Evolutionary conservation across 2,329 filamentous ascomycete genomes (phyloP).

Genomic region (Epichloe amarillans): DNA sequence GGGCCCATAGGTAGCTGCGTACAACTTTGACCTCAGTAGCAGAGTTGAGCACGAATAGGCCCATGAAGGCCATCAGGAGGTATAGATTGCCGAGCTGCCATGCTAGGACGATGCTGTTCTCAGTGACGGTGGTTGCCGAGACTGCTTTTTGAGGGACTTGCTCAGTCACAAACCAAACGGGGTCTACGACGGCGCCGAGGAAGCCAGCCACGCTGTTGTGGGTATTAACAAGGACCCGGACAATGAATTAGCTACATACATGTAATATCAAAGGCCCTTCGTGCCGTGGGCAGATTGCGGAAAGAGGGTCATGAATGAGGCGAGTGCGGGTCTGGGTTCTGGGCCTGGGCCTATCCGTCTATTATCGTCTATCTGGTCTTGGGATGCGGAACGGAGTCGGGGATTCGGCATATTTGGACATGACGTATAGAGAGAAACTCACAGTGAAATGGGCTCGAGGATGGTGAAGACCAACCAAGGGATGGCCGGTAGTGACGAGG

Average conservation of each 20-base stretch:
- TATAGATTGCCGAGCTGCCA: constrained; percentile 60
- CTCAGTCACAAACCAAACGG: constrained; percentile 49
- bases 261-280: neutral
- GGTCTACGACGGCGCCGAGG: constrained; percentile 39
- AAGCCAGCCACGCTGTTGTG: constrained; percentile 43
- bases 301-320: neutral
- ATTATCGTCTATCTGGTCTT: neutral
- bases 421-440: constrained; percentile 16
- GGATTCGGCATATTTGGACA: neutral
- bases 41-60: constrained; percentile 48
- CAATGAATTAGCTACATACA: constrained; percentile 8
- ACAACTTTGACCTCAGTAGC: constrained; percentile 54
- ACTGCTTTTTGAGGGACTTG: constrained; percentile 35
- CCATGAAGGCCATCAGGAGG: constrained; percentile 50
- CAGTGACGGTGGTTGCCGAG: constrained; percentile 22
- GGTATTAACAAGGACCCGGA: neutral
- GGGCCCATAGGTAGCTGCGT: constrained; percentile 50
- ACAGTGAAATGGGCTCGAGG: constrained; percentile 57
- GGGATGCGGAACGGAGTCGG: constrained; percentile 1
- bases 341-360: neutral
- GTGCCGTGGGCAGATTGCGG: neutral
- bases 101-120: constrained; percentile 42
- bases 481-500: constrained; percentile 47
- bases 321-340: neutral
- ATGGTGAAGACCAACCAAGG: constrained; percentile 55